Evolutionary conservation across 768 basidiomycete genomes (phyloP).

Genomic region (Tulasnella calospora): DNA sequence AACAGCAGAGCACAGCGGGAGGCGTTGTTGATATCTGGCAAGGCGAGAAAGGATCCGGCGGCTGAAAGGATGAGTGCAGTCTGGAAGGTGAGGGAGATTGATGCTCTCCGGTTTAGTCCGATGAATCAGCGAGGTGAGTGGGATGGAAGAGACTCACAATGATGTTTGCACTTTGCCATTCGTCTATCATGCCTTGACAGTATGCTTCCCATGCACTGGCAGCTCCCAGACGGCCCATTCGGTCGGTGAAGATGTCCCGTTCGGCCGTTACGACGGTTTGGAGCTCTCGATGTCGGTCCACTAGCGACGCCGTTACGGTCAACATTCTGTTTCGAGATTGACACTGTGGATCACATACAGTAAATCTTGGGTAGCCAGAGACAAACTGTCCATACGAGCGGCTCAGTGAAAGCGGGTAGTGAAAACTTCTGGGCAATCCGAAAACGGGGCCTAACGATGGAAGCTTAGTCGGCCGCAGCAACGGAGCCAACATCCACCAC

Average conservation of each 20-base stretch:
- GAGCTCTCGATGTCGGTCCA: not conserved
- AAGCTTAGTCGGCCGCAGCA: not conserved
- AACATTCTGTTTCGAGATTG: not conserved
- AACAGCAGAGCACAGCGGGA: slow-evolving; percentile 13
- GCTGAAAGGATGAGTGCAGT: slow-evolving; percentile 15
- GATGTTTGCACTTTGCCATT: slow-evolving; percentile 23
- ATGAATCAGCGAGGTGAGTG: not conserved
- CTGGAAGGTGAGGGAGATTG: not conserved
- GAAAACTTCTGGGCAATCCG: not conserved
- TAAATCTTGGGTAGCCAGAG: slow-evolving; percentile 1
- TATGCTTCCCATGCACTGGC: slow-evolving; percentile 22
- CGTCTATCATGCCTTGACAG: slow-evolving; percentile 13
- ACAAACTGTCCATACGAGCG: not conserved
- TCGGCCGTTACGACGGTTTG: slow-evolving; percentile 2
- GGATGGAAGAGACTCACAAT: not conserved
- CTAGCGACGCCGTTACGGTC: not conserved
- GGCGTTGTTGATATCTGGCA: slow-evolving; percentile 18
- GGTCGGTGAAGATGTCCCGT: slow-evolving; percentile 22
- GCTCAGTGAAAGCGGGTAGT: not conserved
- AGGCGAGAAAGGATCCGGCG: slow-evolving; percentile 14
- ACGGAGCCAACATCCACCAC: not conserved
- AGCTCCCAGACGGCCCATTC: slow-evolving; percentile 4
- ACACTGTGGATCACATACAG: not conserved
- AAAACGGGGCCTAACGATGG: not conserved
- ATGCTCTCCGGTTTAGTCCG: slow-evolving; percentile 12